Base-by-base conservation (phyloP, 1,139 yeast species). In the Pneumocystis oryctolagi region DNA sequence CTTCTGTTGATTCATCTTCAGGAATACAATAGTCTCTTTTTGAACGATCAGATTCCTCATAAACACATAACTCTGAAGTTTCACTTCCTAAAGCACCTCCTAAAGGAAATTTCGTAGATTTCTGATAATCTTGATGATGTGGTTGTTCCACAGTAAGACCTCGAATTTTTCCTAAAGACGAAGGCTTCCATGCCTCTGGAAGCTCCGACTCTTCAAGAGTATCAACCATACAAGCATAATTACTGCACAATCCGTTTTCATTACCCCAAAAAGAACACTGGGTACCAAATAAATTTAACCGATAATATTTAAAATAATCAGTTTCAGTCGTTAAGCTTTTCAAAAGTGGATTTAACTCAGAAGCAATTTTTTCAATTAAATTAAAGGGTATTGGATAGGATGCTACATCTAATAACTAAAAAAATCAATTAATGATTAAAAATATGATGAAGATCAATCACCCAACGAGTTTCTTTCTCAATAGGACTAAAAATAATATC, bases 181-280 rank as follows among this genome's bases (percentile, higher is more conserved):
- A 84, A 0, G 95, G 89, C 67, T 85, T 82, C 80, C 89, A 82
- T 63, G 80, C 79, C 65, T 86, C 87, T 39, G 89, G 87, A 61
- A 88, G 79, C 47, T 82, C 82, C 4, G 61, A 80, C 70, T 82
- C 81, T 65, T 81, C 80, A 59, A 80, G 73, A 31, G 87, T 81
- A 73, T 92, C 97, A 39, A 94, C 95, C 1, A 97, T 96, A 75
- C 99, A 94, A 62, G 90, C 88, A 68, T 89, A 81, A 71, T 94
- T 89, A 68, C 95, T 90, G 73, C 99, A 94, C n/a, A 64, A 58
- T 72, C 89, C 84, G 34, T 84, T 87, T 69, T 81, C 85, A 69
- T 83, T 87, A 65, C 84, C 82, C 86, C 94, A 87, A 72, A 89
- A 89, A 55, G 95, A 90, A 73, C 99, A 94, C 72, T 84, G 83